A percentile compares a stretch with the other conserved stretches of the same genome.
Evolutionary conservation across 306 rosid species (phyloP).

Genomic region (Alnus glutinosa): DNA sequence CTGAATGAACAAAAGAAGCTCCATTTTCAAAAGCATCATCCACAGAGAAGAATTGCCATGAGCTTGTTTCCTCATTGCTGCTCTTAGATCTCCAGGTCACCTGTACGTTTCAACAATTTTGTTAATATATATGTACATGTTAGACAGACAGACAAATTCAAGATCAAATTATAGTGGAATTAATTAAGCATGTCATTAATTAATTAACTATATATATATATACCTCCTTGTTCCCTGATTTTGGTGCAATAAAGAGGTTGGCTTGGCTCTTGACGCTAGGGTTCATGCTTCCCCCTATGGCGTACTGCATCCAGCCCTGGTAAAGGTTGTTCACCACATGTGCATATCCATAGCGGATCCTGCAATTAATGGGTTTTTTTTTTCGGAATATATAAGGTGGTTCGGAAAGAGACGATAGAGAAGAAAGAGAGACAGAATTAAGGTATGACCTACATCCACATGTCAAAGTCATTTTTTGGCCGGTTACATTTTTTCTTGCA

Average conservation of each 20-base stretch:
- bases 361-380: background rate
- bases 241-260: conserved; percentile 49
- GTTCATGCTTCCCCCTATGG: conserved; percentile 4
- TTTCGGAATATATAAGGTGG: background rate
- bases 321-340: conserved; percentile 40
- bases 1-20: conserved; percentile 25
- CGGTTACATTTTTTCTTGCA: no score
- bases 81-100: conserved; percentile 39
- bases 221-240: conserved; percentile 36
- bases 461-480: no score
- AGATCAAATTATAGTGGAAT: no score
- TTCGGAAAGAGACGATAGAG: no score
- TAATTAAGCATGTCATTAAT: no score
- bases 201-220: no score
- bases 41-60: conserved; percentile 40
- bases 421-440: no score
- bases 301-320: conserved; percentile 13
- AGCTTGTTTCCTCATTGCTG: background rate
- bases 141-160: background rate
- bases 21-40: conserved; percentile 47
- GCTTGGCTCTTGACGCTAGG: conserved; percentile 44
- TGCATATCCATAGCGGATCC: conserved; percentile 11
- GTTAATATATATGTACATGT: no score
- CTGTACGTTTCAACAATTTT: background rate
- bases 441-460: no score